Evolutionary conservation across 441 rosid genomes (phyloP), one percentile per base, ranked within the genome.

Genomic region (Pelargonium myrrhifolium): DNA sequence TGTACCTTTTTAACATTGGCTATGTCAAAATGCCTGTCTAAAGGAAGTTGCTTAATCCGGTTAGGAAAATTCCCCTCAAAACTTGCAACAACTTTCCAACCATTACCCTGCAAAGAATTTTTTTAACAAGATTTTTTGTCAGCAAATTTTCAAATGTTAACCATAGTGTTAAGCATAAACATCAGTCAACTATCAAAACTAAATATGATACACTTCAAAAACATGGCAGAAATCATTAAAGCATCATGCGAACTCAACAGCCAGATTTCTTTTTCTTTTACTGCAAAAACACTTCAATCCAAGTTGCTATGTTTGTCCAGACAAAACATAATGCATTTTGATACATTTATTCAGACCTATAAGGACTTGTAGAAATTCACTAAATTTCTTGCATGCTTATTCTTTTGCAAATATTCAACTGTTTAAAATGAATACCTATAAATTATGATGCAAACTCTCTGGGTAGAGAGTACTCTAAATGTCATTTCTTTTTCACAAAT

Each of bases 21-120:
- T 71, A 93, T 73, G 77, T 93, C 96, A 78, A 93, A 93, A 85
- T 93, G 96, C 70, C 87, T 89, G 71, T 93, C 98, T 75, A 93
- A 75, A 43, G 98, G 98, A n/a, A 93, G 93, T 77, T 90, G 88
- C 87, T 93, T 93, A 77, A 93, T 85, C 75, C 96, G 83, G 78
- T 75, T 84, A 53, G 98, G 98, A 64, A 93, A 90, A 75, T 77
- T 90, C 22, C 98, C 98, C 81, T 93, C 98, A 77, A 93, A 93
- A 82, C 95, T 90, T 40, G 93, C 90, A 83, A 93, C 97, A 75
- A 90, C 82, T 82, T 90, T 93, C 97, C 97, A 93, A 72, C 98
- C 98, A 82, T 81, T 85, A 68, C 98, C 98, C 98, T 93, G 82
- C 71, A 77, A 70, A 66, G 45, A 11, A 60, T n/a, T 53, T 58